These are phyloP conservation scores for Pseudohyphozyma bogoriensis DNA, from an alignment of 768 basidiomycete species.

Conservation along the genomic window DNA sequence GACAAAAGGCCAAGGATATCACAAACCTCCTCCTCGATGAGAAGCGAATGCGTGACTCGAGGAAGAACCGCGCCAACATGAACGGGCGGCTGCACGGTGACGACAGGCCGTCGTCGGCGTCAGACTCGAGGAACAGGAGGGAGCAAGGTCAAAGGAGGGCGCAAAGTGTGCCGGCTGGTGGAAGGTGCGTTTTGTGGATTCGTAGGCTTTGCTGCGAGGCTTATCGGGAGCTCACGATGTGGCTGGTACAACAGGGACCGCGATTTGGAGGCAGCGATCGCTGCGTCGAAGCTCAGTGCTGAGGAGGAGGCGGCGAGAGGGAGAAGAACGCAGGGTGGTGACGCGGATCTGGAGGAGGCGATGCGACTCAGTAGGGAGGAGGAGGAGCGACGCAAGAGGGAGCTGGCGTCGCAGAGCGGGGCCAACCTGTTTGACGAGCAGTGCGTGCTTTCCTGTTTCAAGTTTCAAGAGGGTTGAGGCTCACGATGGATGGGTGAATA, in stretches of 20 bases:
- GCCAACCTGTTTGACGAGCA: conserved; percentile 75
- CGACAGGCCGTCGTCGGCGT: conserved; percentile 37
- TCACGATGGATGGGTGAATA: too few species aligned
- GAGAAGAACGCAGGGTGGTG: conserved; percentile 47
- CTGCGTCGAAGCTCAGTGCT: conserved; percentile 71
- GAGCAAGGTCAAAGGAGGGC: conserved; percentile 1
- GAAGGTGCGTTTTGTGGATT: background rate
- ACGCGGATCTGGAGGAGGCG: conserved; percentile 73
- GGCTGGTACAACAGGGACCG: conserved; percentile 54
- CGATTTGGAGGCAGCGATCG: conserved; percentile 74
- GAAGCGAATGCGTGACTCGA: conserved; percentile 69
- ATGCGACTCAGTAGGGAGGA: conserved; percentile 82
- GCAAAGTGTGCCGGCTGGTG: background rate
- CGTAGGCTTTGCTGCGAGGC: background rate
- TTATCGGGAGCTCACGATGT: background rate
- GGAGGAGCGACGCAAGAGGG: conserved; percentile 61
- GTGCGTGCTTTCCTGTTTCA: conserved; percentile 47
- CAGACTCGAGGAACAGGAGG: conserved; percentile 7
- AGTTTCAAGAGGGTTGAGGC: too few species aligned
- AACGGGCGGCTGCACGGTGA: conserved; percentile 83
- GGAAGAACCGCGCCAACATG: conserved; percentile 76
- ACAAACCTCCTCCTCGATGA: conserved; percentile 86
- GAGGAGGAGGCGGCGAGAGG: conserved; percentile 52
- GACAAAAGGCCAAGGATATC: conserved; percentile 96
- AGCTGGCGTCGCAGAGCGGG: conserved; percentile 63